Evolutionary conservation across 352 stramenopile genomes (phyloP).

Genomic region (Plasmopara halstedii): DNA sequence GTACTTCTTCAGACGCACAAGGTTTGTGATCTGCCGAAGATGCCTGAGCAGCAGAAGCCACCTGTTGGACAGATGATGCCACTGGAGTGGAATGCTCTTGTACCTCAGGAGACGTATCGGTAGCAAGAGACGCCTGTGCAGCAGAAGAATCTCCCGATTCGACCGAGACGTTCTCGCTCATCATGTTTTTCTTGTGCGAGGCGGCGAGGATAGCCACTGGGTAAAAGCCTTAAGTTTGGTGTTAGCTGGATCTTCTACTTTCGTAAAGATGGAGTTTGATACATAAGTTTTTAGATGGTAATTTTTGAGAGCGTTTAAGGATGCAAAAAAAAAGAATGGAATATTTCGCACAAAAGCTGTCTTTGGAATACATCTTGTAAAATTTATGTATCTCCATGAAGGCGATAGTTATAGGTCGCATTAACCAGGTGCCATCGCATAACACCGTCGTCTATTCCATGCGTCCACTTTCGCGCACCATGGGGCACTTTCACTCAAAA

Average conservation of each 20-base stretch:
- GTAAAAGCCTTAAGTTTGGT: background rate
- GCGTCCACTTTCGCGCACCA: conserved; percentile 31
- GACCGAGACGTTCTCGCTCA: conserved; percentile 14
- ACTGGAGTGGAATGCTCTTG: background rate
- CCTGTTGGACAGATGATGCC: too few relatives aligned
- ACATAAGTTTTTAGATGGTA: background rate
- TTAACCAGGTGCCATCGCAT: conserved; percentile 91
- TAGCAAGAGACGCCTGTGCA: background rate
- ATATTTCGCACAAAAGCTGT: background rate
- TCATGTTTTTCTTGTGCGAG: conserved; percentile 11
- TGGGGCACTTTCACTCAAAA: conserved; percentile 5
- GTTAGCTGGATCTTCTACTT: conserved; percentile 16
- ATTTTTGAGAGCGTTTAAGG: background rate
- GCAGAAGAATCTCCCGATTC: conserved; percentile 4
- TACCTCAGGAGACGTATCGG: background rate
- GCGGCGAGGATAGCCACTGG: conserved; percentile 10
- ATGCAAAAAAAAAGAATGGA: background rate
- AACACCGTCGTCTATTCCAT: conserved; percentile 92
- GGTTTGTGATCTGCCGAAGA: background rate
- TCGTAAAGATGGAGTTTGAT: conserved; percentile 3
- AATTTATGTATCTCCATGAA: conserved; percentile 1
- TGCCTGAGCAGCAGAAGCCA: background rate
- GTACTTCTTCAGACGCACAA: too few relatives aligned
- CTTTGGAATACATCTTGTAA: conserved; percentile 18
- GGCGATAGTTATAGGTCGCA: conserved; percentile 49